Conservation (phyloP, 306 rosid genomes). For the Cicer arietinum region DNA sequence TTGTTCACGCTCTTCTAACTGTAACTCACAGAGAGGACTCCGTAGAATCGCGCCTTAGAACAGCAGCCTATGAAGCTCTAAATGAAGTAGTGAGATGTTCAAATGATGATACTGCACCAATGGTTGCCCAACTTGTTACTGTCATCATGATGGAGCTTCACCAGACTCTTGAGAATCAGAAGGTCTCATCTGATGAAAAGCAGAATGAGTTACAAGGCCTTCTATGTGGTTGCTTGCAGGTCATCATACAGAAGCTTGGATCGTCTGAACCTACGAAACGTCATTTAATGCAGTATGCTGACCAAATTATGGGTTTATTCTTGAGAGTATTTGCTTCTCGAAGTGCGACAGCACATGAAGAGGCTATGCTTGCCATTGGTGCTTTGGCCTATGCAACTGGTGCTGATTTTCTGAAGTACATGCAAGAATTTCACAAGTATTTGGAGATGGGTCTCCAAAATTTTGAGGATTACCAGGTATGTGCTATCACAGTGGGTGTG, state of each 20-base stretch:
- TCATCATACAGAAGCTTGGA: slow-evolving; percentile 89
- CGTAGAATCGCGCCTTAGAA: slow-evolving; percentile 88
- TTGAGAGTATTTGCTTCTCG: slow-evolving; percentile 85
- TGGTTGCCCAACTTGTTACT: slow-evolving; percentile 82
- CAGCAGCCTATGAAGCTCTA: slow-evolving; percentile 92
- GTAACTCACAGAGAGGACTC: slow-evolving; percentile 90
- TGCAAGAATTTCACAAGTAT: slow-evolving; percentile 79
- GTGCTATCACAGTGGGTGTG: slow-evolving; percentile 93
- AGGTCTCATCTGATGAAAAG: slow-evolving; percentile 74
- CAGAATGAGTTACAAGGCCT: slow-evolving; percentile 93
- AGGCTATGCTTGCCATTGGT: slow-evolving; percentile 98
- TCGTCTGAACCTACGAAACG: slow-evolving; percentile 75
- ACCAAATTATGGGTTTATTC: slow-evolving; percentile 86
- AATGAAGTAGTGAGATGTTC: slow-evolving; percentile 97
- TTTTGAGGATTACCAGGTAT: slow-evolving; percentile 96
- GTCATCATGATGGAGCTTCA: slow-evolving; percentile 82
- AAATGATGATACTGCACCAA: slow-evolving; percentile 80
- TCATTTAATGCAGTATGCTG: slow-evolving; percentile 80
- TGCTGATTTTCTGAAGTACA: slow-evolving; percentile 78
- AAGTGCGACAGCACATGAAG: slow-evolving; percentile 98
- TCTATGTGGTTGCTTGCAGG: slow-evolving; percentile 98
- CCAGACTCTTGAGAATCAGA: slow-evolving; percentile 79
- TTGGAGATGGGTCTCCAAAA: slow-evolving; percentile 96
- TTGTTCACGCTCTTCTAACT: slow-evolving; percentile 76
- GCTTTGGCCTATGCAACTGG: slow-evolving; percentile 90